These are phyloP conservation scores for Nakaseomyces glabratus DNA, from an alignment of 1,139 yeast species.

Conservation along the genomic window DNA sequence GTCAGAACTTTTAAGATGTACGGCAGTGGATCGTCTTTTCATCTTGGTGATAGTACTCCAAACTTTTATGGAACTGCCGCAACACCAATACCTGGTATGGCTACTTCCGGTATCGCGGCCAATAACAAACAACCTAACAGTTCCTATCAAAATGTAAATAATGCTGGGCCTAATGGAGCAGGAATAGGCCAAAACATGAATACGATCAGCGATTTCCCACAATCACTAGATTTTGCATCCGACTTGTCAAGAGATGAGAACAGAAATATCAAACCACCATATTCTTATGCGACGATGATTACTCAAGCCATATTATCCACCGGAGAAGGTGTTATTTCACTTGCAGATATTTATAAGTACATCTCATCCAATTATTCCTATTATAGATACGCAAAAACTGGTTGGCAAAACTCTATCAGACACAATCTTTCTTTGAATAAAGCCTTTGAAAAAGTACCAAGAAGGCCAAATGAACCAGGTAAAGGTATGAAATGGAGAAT, in stretches of 20 bases:
- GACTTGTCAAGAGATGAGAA: conserved; percentile 78
- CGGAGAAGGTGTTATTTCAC: conserved; percentile 76
- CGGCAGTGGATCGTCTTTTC: conserved; percentile 15
- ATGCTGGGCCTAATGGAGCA: background rate
- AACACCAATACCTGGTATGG: background rate
- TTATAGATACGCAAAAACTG: conserved; percentile 87
- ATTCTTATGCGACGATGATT: conserved; percentile 94
- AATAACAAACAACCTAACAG: conserved; percentile 1
- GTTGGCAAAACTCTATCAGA: conserved; percentile 85
- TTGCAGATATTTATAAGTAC: conserved; percentile 89
- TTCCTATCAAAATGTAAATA: background rate
- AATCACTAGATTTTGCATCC: conserved; percentile 27
- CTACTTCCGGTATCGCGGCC: no score
- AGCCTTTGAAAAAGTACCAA: conserved; percentile 90
- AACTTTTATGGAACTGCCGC: conserved; percentile 6
- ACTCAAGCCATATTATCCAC: conserved; percentile 92
- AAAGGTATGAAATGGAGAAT: conserved; percentile 99
- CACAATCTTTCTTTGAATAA: conserved; percentile 75
- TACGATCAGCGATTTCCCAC: conserved; percentile 20
- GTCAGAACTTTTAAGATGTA: conserved; percentile 30
- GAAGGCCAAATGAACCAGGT: conserved; percentile 94
- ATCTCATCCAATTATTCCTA: conserved; percentile 81
- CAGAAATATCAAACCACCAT: conserved; percentile 92
- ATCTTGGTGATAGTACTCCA: conserved; percentile 2
- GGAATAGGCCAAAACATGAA: no score